phyloP scores from a whole-genome alignment of 1,284 basidiomycete genomes.

The Meira miltonrushii region DNA sequence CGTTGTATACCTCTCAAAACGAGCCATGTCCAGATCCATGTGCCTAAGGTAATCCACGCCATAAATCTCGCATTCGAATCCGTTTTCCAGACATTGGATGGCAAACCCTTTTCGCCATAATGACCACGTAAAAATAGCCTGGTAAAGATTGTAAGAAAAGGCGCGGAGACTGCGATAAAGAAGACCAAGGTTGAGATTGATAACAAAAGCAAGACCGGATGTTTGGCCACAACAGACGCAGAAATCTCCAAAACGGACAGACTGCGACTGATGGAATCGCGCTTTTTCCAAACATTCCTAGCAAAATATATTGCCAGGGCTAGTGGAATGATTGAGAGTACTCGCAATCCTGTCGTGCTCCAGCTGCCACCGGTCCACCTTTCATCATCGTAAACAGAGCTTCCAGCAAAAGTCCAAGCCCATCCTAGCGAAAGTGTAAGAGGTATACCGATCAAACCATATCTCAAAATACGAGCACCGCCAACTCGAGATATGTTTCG shows the following conservation, averaged over 20 bases:
- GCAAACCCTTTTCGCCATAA: slow-evolving; percentile 23
- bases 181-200: slow-evolving; percentile 71
- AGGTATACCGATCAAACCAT: slow-evolving; percentile 57
- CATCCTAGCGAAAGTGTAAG: slow-evolving; percentile 73
- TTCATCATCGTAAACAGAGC: slow-evolving; percentile 74
- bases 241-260: slow-evolving; percentile 74
- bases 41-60: slow-evolving; percentile 63
- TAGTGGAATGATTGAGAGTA: slow-evolving; percentile 73
- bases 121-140: slow-evolving; percentile 60
- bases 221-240: slow-evolving; percentile 68
- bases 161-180: slow-evolving; percentile 69
- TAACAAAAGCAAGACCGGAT: slow-evolving; percentile 75
- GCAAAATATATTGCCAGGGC: slow-evolving; percentile 67
- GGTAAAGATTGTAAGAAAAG: slow-evolving; percentile 73
- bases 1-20: slow-evolving; percentile 74
- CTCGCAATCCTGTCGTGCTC: slow-evolving; percentile 74
- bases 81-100: slow-evolving; percentile 61
- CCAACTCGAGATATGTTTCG: slow-evolving; percentile 30
- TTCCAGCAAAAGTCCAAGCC: slow-evolving; percentile 80
- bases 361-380: slow-evolving; percentile 67
- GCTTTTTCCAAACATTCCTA: slow-evolving; percentile 65
- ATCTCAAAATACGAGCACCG: slow-evolving; percentile 30
- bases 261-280: slow-evolving; percentile 60
- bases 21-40: slow-evolving; percentile 89
- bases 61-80: slow-evolving; percentile 76